Conservation (phyloP, 2,329 filamentous ascomycete genomes). For the Aureobasidium pullulans region DNA sequence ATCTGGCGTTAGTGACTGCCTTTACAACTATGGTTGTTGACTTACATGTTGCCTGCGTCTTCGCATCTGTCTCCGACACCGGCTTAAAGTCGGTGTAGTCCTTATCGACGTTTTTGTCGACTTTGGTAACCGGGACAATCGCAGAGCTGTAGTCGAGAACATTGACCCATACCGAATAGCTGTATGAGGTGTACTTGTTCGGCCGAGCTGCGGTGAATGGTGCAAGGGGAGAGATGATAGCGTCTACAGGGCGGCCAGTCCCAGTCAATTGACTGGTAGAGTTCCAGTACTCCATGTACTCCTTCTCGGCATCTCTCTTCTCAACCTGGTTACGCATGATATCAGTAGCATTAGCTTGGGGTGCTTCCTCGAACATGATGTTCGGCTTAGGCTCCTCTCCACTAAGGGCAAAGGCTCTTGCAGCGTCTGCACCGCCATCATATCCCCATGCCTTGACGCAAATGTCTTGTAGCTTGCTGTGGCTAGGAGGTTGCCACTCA, state of each 20-base stretch:
- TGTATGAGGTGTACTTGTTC: slow-evolving; percentile 40
- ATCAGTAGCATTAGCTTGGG: slow-evolving; percentile 34
- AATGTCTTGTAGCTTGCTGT: slow-evolving; percentile 32
- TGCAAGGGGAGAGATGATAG: slow-evolving; percentile 44
- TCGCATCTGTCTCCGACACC: slow-evolving; percentile 33
- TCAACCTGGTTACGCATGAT: slow-evolving; percentile 45
- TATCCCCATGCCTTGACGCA: slow-evolving; percentile 33
- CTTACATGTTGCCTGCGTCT: slow-evolving; percentile 35
- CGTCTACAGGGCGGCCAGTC: slow-evolving; percentile 45
- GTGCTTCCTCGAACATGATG: slow-evolving; percentile 30
- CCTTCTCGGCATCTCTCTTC: slow-evolving; percentile 49
- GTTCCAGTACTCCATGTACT: slow-evolving; percentile 60
- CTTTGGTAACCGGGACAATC: slow-evolving; percentile 49
- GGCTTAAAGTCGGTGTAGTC: slow-evolving; percentile 26
- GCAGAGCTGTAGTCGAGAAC: slow-evolving; percentile 49
- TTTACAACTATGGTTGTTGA: slow-evolving; percentile 1
- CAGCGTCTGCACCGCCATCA: slow-evolving; percentile 47
- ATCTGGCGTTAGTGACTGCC: not conserved
- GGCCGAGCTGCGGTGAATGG: slow-evolving; percentile 45
- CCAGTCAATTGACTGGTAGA: slow-evolving; percentile 44
- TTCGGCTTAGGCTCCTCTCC: slow-evolving; percentile 47
- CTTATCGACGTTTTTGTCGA: slow-evolving; percentile 44
- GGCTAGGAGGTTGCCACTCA: slow-evolving; percentile 48
- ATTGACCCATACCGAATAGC: slow-evolving; percentile 43
- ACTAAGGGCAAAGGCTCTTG: slow-evolving; percentile 44